Evolutionary conservation across 306 rosid genomes (phyloP).

Genomic region (Adenanthera pavonina): DNA sequence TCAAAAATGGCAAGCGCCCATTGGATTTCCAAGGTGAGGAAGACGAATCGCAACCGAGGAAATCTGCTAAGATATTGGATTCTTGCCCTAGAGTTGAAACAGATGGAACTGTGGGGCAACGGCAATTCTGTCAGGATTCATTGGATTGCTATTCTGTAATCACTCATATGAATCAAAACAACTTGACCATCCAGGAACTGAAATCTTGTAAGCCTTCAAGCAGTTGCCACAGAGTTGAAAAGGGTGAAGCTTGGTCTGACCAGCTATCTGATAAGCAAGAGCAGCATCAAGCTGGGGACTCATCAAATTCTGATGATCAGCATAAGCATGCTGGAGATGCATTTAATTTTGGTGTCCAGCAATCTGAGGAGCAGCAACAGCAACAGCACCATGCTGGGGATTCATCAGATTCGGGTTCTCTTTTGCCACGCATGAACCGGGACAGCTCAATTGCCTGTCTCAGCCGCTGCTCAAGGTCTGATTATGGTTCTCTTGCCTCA

Average conservation of each 20-base stretch:
- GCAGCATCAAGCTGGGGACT: constrained; percentile 19
- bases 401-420: constrained; percentile 60
- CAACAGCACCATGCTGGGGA: constrained; percentile 43
- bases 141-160: constrained; percentile 14
- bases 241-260: constrained; percentile 9
- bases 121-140: constrained; percentile 35
- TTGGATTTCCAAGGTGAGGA: constrained; percentile 36
- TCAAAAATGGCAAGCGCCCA: constrained; percentile 60
- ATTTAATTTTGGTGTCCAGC: constrained; percentile 26
- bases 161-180: constrained; percentile 59
- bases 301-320: constrained; percentile 16
- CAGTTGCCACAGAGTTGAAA: constrained; percentile 24
- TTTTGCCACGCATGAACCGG: constrained; percentile 55
- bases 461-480: constrained; percentile 79
- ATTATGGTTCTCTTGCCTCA: constrained; percentile 69
- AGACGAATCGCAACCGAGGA: constrained; percentile 51
- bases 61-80: constrained; percentile 44
- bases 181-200: constrained; percentile 36
- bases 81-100: constrained; percentile 30
- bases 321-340: constrained; percentile 8
- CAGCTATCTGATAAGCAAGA: constrained; percentile 29
- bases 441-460: constrained; percentile 79
- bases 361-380: constrained; percentile 41
- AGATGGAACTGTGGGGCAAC: constrained; percentile 25
- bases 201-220: constrained; percentile 13